Base-by-base conservation (phyloP, 306 rosid genomes). In the Ochetophila trinervis region DNA sequence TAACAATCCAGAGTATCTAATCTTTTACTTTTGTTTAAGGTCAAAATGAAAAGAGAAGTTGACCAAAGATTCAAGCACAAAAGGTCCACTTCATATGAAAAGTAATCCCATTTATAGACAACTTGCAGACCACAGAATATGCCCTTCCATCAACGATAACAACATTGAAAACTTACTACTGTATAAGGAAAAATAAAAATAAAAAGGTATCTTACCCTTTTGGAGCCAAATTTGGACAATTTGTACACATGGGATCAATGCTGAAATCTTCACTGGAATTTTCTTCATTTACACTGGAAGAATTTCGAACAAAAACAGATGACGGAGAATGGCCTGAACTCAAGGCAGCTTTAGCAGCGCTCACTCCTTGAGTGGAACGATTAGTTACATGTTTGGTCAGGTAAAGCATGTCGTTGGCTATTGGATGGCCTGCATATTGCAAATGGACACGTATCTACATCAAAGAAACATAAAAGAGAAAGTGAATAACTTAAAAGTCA, bases 151-250 rank as follows among this genome's bases (percentile, higher is more conserved):
- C 32, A 27, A 27, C 32, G 32, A 27, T 27, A 27, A 27, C 3
- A 27, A 27, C 3, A 27, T 4, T 4, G 4, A 27, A 27, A 27
- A 27, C 32, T 27, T 27, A 27, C 32, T 27, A 27, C 32, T 27
- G 4, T 27, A 1, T 27, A 40, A 40, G 15, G 12, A 2, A 7
- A 36, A 36, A 36, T n/a, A 49, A 49, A 0, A 50, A 4, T 9
- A 50, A 19, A 7, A 16, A 50, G 13, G 50, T 52, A 60, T 64
- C 79, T 74, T 83, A 85, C 96, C 96, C 97, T 71, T 83, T 83
- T 37, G 96, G 96, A 57, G 77, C 87, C 81, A 91, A 85, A 78
- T 85, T 75, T 48, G 96, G 97, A 74, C 97, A 91, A 76, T 91
- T 91, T 57, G 96, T 86, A 78, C 96, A 91, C 87, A 88, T 83